A percentile compares a stretch with the other conserved stretches of the same genome.
These are phyloP conservation scores for Colletotrichum magnum DNA, from an alignment of 2,329 filamentous ascomycete species.

Conservation along the genomic window DNA sequence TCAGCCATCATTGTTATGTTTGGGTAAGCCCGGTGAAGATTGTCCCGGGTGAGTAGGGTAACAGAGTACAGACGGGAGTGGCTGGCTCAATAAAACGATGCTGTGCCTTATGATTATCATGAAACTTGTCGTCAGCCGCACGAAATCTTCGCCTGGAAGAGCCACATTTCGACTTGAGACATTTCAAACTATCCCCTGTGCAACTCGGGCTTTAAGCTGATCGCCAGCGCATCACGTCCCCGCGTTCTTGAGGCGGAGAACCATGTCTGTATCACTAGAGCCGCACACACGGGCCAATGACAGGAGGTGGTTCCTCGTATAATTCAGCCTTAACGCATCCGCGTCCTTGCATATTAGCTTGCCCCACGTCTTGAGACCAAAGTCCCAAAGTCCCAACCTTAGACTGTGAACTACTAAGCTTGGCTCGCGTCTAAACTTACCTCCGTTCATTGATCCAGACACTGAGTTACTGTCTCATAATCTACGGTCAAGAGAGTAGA, in stretches of 20 bases:
- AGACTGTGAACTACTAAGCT: too few species aligned
- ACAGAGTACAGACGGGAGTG: background rate
- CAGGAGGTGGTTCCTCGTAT: background rate
- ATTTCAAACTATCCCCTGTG: background rate
- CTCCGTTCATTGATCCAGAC: too few species aligned
- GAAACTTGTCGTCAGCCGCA: background rate
- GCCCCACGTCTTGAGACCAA: background rate
- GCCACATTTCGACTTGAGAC: background rate
- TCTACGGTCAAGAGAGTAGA: too few species aligned
- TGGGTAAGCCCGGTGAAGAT: too few species aligned
- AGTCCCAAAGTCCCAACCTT: too few species aligned
- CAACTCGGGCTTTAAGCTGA: background rate
- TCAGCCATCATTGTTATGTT: too few species aligned
- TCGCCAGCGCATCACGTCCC: background rate
- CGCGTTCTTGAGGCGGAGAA: background rate
- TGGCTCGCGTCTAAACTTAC: background rate
- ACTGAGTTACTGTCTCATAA: too few species aligned
- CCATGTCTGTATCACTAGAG: background rate
- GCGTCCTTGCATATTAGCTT: background rate
- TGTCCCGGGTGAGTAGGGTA: too few species aligned
- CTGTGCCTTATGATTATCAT: background rate
- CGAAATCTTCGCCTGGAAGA: background rate
- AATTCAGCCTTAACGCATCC: background rate
- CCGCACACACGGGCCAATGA: background rate
- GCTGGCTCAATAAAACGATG: background rate